Percentiles rank a stretch among this genome's conserved stretches.
phyloP scores from a whole-genome alignment of 1,284 basidiomycete genomes.

The Ceratobasidium theobromae region DNA sequence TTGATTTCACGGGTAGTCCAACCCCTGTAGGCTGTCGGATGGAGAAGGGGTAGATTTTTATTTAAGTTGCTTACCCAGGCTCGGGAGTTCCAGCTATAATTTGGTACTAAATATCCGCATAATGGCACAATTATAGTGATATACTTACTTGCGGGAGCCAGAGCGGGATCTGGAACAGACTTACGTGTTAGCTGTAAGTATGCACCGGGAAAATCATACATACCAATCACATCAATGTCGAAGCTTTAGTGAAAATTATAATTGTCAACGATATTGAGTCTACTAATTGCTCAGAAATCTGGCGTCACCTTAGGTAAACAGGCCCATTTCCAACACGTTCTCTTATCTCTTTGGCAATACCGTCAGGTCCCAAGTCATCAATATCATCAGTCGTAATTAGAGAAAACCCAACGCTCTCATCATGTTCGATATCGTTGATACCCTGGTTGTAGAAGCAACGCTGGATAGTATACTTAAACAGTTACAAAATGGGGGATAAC shows the following conservation, averaged over 20 bases:
- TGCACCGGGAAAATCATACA: conserved; percentile 14
- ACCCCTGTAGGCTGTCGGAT: conserved; percentile 43
- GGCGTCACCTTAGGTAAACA: conserved; percentile 67
- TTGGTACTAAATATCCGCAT: not conserved
- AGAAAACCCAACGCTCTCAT: conserved; percentile 41
- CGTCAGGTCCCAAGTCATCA: conserved; percentile 32
- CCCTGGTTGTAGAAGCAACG: conserved; percentile 46
- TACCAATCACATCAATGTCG: conserved; percentile 78
- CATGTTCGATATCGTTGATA: conserved; percentile 59
- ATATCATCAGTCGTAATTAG: conserved; percentile 35
- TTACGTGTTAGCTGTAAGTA: conserved; percentile 46
- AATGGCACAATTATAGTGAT: not conserved
- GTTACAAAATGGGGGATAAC: conserved; percentile 35
- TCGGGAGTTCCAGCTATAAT: conserved; percentile 75
- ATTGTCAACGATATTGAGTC: not conserved
- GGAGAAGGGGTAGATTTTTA: not conserved
- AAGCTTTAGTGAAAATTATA: conserved; percentile 46
- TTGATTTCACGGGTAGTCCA: conserved; percentile 82
- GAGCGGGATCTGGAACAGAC: conserved; percentile 61
- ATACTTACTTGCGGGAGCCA: conserved; percentile 77
- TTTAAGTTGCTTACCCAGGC: conserved; percentile 49
- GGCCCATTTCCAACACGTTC: conserved; percentile 64
- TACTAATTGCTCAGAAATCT: not conserved
- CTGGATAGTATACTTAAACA: not conserved
- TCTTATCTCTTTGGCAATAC: conserved; percentile 53